Conservation (phyloP, 345 rosid genomes). For the Mangifera indica region DNA sequence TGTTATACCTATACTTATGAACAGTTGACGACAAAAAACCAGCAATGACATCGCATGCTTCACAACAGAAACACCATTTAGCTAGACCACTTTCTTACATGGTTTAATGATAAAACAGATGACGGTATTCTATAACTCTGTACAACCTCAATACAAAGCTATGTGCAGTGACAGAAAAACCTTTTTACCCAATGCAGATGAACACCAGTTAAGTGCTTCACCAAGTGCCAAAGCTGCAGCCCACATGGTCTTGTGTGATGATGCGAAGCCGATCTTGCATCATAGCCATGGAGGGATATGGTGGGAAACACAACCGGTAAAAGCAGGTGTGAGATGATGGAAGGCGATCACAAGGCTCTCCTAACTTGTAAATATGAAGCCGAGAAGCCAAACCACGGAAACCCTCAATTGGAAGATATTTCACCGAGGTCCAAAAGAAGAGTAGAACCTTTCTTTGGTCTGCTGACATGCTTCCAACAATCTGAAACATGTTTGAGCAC, state of each 20-base stretch:
- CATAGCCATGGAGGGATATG: conserved; percentile 51
- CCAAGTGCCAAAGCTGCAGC: conserved; percentile 90
- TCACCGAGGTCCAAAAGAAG: conserved; percentile 88
- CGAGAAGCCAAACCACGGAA: conserved; percentile 75
- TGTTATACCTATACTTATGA: conserved; percentile 26
- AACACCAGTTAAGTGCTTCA: conserved; percentile 23
- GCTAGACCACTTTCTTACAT: conserved; percentile 25
- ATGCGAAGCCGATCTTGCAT: conserved; percentile 64
- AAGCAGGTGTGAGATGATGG: conserved; percentile 95
- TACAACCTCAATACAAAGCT: conserved; percentile 51
- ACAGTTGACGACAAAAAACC: conserved; percentile 24
- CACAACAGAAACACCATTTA: conserved; percentile 21
- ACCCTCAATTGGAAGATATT: conserved; percentile 85
- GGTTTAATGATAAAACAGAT: conserved; percentile 25
- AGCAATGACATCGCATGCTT: conserved; percentile 39
- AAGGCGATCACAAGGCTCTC: conserved; percentile 55
- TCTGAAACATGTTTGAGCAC: conserved; percentile 39
- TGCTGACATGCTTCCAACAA: conserved; percentile 63
- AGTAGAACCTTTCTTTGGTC: conserved; percentile 62
- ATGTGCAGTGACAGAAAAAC: conserved; percentile 45
- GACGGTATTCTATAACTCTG: conserved; percentile 42
- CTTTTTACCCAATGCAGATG: conserved; percentile 16
- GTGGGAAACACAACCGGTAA: conserved; percentile 71
- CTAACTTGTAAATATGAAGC: conserved; percentile 60
- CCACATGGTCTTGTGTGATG: conserved; percentile 80